Evolutionary conservation across 768 basidiomycete genomes (phyloP).

Genomic region (Tephrocybe sp.): DNA sequence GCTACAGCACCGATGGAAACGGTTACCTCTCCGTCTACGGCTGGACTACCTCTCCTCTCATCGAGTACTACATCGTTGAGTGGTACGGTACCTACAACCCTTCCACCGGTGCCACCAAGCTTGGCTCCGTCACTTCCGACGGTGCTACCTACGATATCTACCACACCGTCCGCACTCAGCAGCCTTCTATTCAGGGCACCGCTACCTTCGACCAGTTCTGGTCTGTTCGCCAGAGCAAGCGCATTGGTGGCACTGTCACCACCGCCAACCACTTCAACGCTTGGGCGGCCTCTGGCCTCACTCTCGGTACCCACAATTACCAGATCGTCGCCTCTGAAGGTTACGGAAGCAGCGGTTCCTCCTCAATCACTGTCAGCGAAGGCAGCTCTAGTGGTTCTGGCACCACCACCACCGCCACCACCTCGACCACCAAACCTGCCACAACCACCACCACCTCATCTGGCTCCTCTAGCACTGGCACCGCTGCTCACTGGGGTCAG

Average conservation of each 20-base stretch:
- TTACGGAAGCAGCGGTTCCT: slow-evolving; percentile 36
- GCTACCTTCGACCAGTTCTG: slow-evolving; percentile 47
- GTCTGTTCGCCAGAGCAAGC: slow-evolving; percentile 38
- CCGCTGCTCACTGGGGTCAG: background rate
- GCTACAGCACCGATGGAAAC: slow-evolving; percentile 37
- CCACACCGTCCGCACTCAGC: slow-evolving; percentile 34
- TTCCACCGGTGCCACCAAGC: slow-evolving; percentile 24
- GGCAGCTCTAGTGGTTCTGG: background rate
- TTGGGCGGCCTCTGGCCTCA: slow-evolving; percentile 37
- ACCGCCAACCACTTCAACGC: slow-evolving; percentile 42
- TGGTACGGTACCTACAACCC: slow-evolving; percentile 42
- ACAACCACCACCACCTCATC: background rate
- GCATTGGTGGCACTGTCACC: slow-evolving; percentile 33
- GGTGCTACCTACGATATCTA: slow-evolving; percentile 43
- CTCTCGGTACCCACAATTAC: slow-evolving; percentile 39
- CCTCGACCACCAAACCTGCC: no score
- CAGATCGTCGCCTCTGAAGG: slow-evolving; percentile 49
- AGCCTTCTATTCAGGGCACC: slow-evolving; percentile 42
- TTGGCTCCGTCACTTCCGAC: slow-evolving; percentile 40
- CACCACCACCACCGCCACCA: background rate
- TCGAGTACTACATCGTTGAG: slow-evolving; percentile 49
- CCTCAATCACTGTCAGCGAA: slow-evolving; percentile 12
- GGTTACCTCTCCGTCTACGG: slow-evolving; percentile 44
- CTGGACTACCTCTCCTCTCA: slow-evolving; percentile 42
- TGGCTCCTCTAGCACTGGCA: background rate